Evolutionary conservation across 129 eudicot genomes (phyloP), one percentile per base, ranked within the genome.

Genomic region (Centella asiatica): DNA sequence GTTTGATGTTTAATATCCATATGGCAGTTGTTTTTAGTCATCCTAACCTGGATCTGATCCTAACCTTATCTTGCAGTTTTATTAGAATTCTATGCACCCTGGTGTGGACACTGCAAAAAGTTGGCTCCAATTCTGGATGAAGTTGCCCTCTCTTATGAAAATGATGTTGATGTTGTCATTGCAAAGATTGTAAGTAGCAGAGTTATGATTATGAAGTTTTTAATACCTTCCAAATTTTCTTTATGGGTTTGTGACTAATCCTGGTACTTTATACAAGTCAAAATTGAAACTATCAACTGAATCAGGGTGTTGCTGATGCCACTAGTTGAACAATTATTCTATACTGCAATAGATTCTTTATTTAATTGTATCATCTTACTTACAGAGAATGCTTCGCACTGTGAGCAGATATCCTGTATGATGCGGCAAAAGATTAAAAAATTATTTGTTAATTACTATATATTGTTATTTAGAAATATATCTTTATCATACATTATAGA

Each of bases 21-120:
- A n/a, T n/a, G n/a, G n/a, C n/a, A n/a, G n/a, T n/a, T n/a, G n/a
- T n/a, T n/a, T n/a, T n/a, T n/a, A n/a, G n/a, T n/a, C n/a, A n/a
- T n/a, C n/a, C n/a, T n/a, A n/a, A n/a, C n/a, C n/a, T 19, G 15
- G 39, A 42, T 61, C 40, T 13, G 7, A 57, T 57, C 19, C 4
- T 17, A 34, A 27, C 28, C 51, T 36, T 24, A 19, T 31, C 58
- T 19, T 70, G 72, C 81, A 92, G 95, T 92, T 73, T 69, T 87
- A 6, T 49, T 92, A 66, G 95, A 86, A 79, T 81, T 92, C 66
- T 87, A 92, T 64, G 98, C 98, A 7, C 95, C 95, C 4, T 87
- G 90, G 98, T 92, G 98, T 48, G 94, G 88, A 64, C 95, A 92
- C 78, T 92, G 98, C 81, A 85, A 92, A 55, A 84, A 77, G 74